Base-by-base conservation (phyloP, 305 asterid genomes). In the Coffea humblotiana region DNA sequence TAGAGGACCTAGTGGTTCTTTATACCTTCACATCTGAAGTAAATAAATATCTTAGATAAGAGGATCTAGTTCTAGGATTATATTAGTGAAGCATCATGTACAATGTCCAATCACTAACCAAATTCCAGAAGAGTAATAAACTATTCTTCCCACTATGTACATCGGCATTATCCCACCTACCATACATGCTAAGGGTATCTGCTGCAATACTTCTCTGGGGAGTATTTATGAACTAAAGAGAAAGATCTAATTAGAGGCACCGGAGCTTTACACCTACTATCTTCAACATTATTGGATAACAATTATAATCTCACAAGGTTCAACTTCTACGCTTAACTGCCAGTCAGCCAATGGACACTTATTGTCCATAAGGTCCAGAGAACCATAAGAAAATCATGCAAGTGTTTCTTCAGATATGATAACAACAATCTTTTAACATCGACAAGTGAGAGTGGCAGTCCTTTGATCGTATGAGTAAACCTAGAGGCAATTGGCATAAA, bases 61-160 rank as follows among this genome's bases (percentile, higher is more conserved):
- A 69, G 61, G 61, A 67, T 74, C 75, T 67, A 80, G 79, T 43
- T 43, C 6, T 75, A 75, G 83, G 76, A 45, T 51, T 76, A 14
- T 43, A 65, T 19, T 45, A 80, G 79, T 75, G 79, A 69, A 80
- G 79, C 40, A 75, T 56, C 76, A 25, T 75, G 83, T 80, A 80
- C 64, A 67, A 74, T 80, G 67, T 43, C 27, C 54, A 68, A 52
- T 79, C 60, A 40, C 72, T 25, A 76, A 75, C 68, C 75, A 75
- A 56, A 48, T 61, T 51, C 66, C 78, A 64, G 78, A 79, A 32
- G 71, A 79, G 78, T 35, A 73, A 79, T 67, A 65, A 79, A 47
- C 78, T 23, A 60, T 61, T 60, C 43, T 75, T 75, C 40, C 40
- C 40, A 75, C 19, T 12, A 63, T 69, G 19, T 54, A 15, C 56